Conservation (phyloP, 225 moss, liverwort and hornwort genomes). For the Neckera pumila region DNA sequence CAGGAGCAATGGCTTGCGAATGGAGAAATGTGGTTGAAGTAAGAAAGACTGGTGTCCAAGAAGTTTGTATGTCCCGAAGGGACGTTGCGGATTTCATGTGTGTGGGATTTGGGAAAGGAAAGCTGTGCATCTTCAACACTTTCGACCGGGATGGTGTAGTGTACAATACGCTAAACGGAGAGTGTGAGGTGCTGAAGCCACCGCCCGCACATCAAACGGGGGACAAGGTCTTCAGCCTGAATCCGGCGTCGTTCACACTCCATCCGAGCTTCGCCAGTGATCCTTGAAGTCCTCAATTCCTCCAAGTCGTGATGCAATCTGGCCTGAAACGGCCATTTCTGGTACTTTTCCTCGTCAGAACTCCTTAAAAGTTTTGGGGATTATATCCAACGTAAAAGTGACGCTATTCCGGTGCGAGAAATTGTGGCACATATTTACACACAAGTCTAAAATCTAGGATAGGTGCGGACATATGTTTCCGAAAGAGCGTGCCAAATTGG, state of each 20-base stretch:
- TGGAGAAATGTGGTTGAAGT: not conserved
- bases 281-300: not conserved
- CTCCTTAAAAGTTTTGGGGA: not conserved
- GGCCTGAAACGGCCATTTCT: not conserved
- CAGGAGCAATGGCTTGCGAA: not conserved
- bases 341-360: not conserved
- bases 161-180: not conserved
- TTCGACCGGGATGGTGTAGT: not conserved
- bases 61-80: not conserved
- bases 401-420: not conserved
- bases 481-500: not conserved
- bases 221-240: not conserved
- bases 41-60: not conserved
- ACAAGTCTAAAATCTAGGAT: not conserved
- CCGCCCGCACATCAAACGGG: not conserved
- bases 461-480: not conserved
- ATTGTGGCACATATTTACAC: not conserved
- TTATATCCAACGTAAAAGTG: not conserved
- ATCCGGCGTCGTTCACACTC: not conserved
- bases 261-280: not conserved
- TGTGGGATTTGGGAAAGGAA: not conserved
- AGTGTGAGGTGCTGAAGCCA: not conserved
- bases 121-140: conserved; percentile 14
- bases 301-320: not conserved
- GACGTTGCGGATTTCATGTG: not conserved